phyloP scores from a whole-genome alignment of 2,329 filamentous ascomycete genomes.

The Penicillium fuscoglaucum region DNA sequence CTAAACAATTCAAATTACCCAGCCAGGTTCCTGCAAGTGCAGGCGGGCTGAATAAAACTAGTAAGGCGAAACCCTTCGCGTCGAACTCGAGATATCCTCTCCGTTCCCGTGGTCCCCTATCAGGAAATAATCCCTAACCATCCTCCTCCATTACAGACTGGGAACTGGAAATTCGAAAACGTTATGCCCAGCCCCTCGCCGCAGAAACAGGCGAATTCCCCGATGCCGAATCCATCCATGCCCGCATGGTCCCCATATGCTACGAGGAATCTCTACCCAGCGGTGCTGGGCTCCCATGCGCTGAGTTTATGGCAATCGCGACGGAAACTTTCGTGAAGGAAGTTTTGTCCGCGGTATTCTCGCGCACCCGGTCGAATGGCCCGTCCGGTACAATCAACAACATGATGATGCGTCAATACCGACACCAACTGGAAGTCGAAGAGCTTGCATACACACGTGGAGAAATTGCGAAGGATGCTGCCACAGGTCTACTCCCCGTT shows the following conservation, averaged over 20 bases:
- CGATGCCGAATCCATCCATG: slow-evolving; percentile 56
- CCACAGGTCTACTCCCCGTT: slow-evolving; percentile 72
- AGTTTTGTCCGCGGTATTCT: slow-evolving; percentile 56
- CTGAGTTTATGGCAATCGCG: slow-evolving; percentile 61
- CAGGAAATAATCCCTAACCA: slow-evolving; percentile 18
- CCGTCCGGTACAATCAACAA: slow-evolving; percentile 65
- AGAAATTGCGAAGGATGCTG: slow-evolving; percentile 69
- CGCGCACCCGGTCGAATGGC: slow-evolving; percentile 57
- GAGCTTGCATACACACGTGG: slow-evolving; percentile 73
- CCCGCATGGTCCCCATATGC: slow-evolving; percentile 64
- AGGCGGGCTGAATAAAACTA: slow-evolving; percentile 75
- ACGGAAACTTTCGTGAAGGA: slow-evolving; percentile 65
- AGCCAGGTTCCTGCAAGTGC: slow-evolving; percentile 68
- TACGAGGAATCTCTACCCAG: slow-evolving; percentile 63
- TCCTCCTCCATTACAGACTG: slow-evolving; percentile 47
- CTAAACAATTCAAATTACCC: slow-evolving; percentile 52
- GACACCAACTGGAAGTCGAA: slow-evolving; percentile 70
- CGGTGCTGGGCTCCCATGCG: slow-evolving; percentile 55
- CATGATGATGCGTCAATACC: slow-evolving; percentile 78
- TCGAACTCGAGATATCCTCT: slow-evolving; percentile 6
- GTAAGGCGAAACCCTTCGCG: slow-evolving; percentile 50
- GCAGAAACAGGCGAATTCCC: slow-evolving; percentile 65
- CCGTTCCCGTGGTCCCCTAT: slow-evolving; percentile 2
- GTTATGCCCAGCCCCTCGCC: slow-evolving; percentile 62
- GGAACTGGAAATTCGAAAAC: slow-evolving; percentile 65